These are phyloP conservation scores for Cadophora sp. DNA, from an alignment of 2,329 filamentous ascomycete genomes.

Conservation along the genomic window DNA sequence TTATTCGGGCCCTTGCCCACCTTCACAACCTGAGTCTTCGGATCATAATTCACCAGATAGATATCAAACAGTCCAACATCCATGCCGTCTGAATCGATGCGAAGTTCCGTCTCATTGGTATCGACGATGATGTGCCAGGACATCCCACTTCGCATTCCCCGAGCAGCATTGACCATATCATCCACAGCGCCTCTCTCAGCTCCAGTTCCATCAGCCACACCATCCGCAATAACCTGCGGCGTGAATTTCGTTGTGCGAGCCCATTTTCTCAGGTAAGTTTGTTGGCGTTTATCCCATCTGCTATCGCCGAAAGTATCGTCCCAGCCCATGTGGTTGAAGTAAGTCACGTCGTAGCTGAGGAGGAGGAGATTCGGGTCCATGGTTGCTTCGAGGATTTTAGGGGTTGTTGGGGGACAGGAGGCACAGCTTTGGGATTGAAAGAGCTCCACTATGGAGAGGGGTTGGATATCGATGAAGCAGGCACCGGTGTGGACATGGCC, in stretches of 20 bases:
- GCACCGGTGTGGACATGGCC: slow-evolving; percentile 44
- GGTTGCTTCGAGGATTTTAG: slow-evolving; percentile 43
- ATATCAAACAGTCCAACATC: not conserved
- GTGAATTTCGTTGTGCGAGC: slow-evolving; percentile 45
- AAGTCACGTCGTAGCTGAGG: slow-evolving; percentile 47
- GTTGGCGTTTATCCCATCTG: slow-evolving; percentile 46
- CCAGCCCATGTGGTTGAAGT: slow-evolving; percentile 48
- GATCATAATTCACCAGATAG: slow-evolving; percentile 41
- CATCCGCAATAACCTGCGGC: slow-evolving; percentile 37
- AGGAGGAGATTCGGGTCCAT: slow-evolving; percentile 44
- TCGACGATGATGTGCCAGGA: not conserved
- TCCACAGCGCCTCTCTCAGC: not conserved
- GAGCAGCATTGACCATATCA: not conserved
- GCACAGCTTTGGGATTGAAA: slow-evolving; percentile 47
- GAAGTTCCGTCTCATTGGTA: not conserved
- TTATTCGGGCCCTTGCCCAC: slow-evolving; percentile 47
- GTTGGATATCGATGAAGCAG: slow-evolving; percentile 43
- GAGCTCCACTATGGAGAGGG: slow-evolving; percentile 46
- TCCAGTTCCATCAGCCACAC: not conserved
- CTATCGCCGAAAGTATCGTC: slow-evolving; percentile 44
- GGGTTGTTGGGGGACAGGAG: slow-evolving; percentile 45
- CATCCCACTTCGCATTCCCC: not conserved
- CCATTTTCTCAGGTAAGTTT: slow-evolving; percentile 45
- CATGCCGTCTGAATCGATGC: not conserved
- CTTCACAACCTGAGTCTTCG: slow-evolving; percentile 42